A percentile compares a stretch with the other conserved stretches of the same genome.
These are phyloP conservation scores for Clonostachys chloroleuca DNA, from an alignment of 2,329 filamentous ascomycete genomes.

Conservation along the genomic window DNA sequence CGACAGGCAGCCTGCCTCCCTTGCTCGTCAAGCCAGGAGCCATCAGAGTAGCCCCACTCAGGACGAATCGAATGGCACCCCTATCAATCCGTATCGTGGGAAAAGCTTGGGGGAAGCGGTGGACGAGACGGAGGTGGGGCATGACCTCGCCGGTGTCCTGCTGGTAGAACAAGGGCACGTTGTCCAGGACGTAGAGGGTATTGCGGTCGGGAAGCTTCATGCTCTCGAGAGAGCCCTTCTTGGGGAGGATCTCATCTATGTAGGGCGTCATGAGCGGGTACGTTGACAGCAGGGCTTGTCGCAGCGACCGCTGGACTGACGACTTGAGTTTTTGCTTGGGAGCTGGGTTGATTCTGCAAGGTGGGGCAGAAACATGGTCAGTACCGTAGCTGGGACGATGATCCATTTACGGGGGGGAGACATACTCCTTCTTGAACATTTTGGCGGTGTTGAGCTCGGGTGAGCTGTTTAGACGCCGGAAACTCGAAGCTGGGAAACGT, in stretches of 20 bases:
- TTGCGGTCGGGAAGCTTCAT: constrained; percentile 92
- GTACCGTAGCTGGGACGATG: not conserved
- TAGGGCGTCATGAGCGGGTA: constrained; percentile 83
- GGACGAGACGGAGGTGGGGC: constrained; percentile 84
- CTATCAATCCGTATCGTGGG: constrained; percentile 86
- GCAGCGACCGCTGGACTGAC: constrained; percentile 83
- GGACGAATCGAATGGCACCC: constrained; percentile 93
- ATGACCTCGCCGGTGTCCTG: constrained; percentile 69
- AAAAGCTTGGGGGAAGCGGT: constrained; percentile 83
- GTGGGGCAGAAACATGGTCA: constrained; percentile 7
- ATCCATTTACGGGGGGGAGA: constrained; percentile 7
- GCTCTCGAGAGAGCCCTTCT: constrained; percentile 85
- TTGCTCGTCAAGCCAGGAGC: constrained; percentile 84
- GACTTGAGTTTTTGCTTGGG: constrained; percentile 97
- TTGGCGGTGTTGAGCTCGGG: constrained; percentile 19
- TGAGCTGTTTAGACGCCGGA: too few relatives aligned
- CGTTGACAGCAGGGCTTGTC: constrained; percentile 74
- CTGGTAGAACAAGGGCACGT: constrained; percentile 86
- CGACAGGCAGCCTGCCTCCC: constrained; percentile 73
- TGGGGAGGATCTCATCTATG: constrained; percentile 93
- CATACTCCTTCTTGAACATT: constrained; percentile 95
- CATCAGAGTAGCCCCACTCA: constrained; percentile 93
- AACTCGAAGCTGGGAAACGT: too few relatives aligned
- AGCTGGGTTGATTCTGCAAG: constrained; percentile 64
- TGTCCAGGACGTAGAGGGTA: constrained; percentile 79